Percentiles rank a stretch among this genome's conserved stretches.
Conservation (phyloP, 495 filamentous ascomycete species). For the Penicillium lividum region DNA sequence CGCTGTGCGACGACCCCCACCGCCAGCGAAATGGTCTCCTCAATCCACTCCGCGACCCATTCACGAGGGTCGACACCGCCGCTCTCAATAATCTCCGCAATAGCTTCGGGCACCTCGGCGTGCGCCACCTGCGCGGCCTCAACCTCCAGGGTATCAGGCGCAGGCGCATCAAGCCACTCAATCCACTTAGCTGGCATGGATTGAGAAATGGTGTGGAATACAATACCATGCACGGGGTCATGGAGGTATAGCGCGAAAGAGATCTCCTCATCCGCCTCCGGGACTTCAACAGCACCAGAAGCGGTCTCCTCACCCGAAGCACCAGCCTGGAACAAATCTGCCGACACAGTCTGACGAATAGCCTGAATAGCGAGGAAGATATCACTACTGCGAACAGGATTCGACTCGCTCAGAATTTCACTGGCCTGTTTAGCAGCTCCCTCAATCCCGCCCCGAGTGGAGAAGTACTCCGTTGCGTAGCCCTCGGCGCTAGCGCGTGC, state of each 20-base stretch:
- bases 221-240: slow-evolving; percentile 89
- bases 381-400: slow-evolving; percentile 87
- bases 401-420: slow-evolving; percentile 72
- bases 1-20: slow-evolving; percentile 90
- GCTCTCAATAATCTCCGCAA: slow-evolving; percentile 79
- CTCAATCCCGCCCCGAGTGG: slow-evolving; percentile 73
- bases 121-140: slow-evolving; percentile 38
- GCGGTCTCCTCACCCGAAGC: slow-evolving; percentile 54
- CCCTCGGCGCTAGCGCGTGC: slow-evolving; percentile 83
- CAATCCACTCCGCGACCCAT: slow-evolving; percentile 97
- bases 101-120: slow-evolving; percentile 71
- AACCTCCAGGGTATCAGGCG: slow-evolving; percentile 47
- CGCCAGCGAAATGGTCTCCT: slow-evolving; percentile 78
- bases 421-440: slow-evolving; percentile 75
- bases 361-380: slow-evolving; percentile 95
- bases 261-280: slow-evolving; percentile 59
- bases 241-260: slow-evolving; percentile 89
- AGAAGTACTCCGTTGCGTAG: slow-evolving; percentile 81
- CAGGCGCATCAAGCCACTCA: slow-evolving; percentile 83
- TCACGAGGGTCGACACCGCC: slow-evolving; percentile 94
- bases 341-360: slow-evolving; percentile 60
- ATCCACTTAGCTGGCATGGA: slow-evolving; percentile 83
- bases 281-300: slow-evolving; percentile 51
- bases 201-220: slow-evolving; percentile 82
- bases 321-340: slow-evolving; percentile 67